A percentile compares a stretch with the other conserved stretches of the same genome.
Evolutionary conservation across 2,329 filamentous ascomycete species (phyloP).

Genomic region (Scedosporium aurantiacum): DNA sequence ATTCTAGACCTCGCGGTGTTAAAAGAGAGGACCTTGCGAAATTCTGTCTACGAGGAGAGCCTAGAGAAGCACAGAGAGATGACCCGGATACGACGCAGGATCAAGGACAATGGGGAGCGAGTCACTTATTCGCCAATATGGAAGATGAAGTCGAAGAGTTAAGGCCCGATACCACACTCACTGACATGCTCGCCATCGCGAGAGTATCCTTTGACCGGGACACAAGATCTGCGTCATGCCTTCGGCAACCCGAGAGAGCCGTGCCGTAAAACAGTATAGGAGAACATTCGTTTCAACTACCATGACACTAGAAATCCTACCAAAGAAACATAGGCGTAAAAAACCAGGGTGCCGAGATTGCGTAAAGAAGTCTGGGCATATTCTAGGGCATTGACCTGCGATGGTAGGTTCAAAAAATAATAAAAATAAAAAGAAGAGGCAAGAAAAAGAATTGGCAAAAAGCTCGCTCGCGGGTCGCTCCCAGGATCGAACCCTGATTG

Average conservation of each 20-base stretch:
- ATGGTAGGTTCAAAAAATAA: too few relatives aligned
- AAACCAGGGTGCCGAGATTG: constrained; percentile 71
- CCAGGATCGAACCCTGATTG: too few relatives aligned
- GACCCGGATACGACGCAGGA: constrained; percentile 47
- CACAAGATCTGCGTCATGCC: constrained; percentile 78
- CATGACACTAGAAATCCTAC: constrained; percentile 53
- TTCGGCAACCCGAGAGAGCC: constrained; percentile 56
- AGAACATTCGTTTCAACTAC: constrained; percentile 57
- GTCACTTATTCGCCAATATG: constrained; percentile 69
- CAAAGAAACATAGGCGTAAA: constrained; percentile 54
- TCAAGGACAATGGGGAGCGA: constrained; percentile 64
- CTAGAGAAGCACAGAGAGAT: constrained; percentile 55
- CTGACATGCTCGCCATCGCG: constrained; percentile 47
- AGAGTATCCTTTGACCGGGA: constrained; percentile 60
- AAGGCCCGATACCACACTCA: constrained; percentile 59
- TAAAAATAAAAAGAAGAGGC: constrained; percentile 11
- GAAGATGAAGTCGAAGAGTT: constrained; percentile 92
- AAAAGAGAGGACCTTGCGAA: constrained; percentile 52
- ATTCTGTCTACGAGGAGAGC: constrained; percentile 63
- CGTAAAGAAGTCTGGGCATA: constrained; percentile 84
- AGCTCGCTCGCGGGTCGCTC: too few relatives aligned
- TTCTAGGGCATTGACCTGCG: constrained; percentile 76
- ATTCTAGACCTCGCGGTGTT: constrained; percentile 60
- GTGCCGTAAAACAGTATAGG: constrained; percentile 64
- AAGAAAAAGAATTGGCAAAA: too few relatives aligned